Evolutionary conservation across 2,329 filamentous ascomycete genomes (phyloP).

Genomic region (Venturia asperata): DNA sequence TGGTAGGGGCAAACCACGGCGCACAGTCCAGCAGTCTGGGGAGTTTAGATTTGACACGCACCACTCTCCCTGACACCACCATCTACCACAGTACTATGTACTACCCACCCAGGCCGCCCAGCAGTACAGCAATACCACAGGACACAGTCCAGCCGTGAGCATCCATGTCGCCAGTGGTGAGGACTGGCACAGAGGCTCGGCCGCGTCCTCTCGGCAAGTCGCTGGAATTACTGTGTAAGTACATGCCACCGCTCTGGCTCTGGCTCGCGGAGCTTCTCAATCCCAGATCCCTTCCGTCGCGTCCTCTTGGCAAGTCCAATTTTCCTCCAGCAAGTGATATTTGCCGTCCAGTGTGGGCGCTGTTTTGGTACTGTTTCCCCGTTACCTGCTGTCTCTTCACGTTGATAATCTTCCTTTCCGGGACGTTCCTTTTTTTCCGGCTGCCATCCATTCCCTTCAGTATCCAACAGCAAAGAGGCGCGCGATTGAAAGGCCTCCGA

Average conservation of each 20-base stretch:
- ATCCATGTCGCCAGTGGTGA: neutral
- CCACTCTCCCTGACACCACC: constrained; percentile 13
- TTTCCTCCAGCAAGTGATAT: neutral
- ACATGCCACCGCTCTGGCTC: neutral
- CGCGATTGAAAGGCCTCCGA: neutral
- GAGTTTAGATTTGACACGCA: neutral
- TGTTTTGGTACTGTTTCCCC: neutral
- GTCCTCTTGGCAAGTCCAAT: neutral
- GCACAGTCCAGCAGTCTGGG: neutral
- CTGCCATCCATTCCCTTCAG: neutral
- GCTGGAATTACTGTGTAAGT: neutral
- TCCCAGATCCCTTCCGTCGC: constrained; percentile 9
- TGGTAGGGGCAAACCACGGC: neutral
- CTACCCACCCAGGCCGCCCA: neutral
- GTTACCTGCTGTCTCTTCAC: neutral
- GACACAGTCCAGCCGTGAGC: constrained; percentile 7
- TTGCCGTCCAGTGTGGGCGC: neutral
- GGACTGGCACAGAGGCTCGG: neutral
- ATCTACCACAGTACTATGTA: too few species aligned
- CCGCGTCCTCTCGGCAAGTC: neutral
- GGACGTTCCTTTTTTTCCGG: neutral
- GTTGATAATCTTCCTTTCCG: too few species aligned
- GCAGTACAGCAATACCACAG: too few species aligned
- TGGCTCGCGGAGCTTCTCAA: too few species aligned
- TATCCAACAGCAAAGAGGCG: neutral